Conservation (phyloP, 1,139 yeast genomes). For the Debaryomyces sp. region DNA sequence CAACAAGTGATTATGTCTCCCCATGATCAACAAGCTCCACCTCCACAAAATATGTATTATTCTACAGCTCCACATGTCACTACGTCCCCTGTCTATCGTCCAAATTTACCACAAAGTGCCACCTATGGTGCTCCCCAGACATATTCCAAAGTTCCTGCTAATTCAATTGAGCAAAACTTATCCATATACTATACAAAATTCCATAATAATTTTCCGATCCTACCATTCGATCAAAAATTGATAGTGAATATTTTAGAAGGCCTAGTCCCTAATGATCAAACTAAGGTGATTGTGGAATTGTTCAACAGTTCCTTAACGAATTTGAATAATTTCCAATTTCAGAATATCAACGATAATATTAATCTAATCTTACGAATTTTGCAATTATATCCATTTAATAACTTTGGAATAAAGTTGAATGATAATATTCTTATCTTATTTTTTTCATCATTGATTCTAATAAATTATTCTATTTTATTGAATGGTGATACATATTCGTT, state of each 20-base stretch:
- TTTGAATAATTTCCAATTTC: constrained; percentile 41
- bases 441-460: constrained; percentile 50
- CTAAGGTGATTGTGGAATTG: constrained; percentile 46
- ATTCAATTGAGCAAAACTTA: constrained; percentile 26
- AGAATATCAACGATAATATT: constrained; percentile 33
- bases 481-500: constrained; percentile 61
- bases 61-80: neutral
- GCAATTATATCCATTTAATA: constrained; percentile 45
- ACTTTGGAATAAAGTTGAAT: constrained; percentile 23
- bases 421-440: constrained; percentile 38
- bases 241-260: constrained; percentile 18
- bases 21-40: constrained; percentile 7
- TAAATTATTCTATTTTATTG: constrained; percentile 59
- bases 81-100: neutral
- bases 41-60: constrained; percentile 8
- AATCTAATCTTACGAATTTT: constrained; percentile 44
- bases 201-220: constrained; percentile 58
- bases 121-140: neutral
- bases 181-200: constrained; percentile 52
- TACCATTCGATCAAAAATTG: constrained; percentile 50
- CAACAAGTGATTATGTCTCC: constrained; percentile 8
- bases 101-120: neutral
- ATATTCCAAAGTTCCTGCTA: constrained; percentile 14
- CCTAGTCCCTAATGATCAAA: constrained; percentile 26
- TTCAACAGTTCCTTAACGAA: constrained; percentile 55